A percentile compares a stretch with the other conserved stretches of the same genome.
Evolutionary conservation across 2,329 filamentous ascomycete genomes (phyloP).

Genomic region (Pseudogymnoascus pannorum): DNA sequence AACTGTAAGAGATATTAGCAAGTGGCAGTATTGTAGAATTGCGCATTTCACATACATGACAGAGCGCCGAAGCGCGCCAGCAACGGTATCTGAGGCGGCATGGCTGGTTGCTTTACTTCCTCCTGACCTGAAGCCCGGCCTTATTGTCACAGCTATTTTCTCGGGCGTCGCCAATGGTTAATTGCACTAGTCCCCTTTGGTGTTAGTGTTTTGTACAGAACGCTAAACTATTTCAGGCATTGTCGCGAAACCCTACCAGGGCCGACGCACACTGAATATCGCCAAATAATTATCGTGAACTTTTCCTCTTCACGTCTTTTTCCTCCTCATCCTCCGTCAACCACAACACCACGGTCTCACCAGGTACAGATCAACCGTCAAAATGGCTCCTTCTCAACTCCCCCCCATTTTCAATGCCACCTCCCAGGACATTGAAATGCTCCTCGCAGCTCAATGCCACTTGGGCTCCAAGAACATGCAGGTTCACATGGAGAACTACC

Average conservation of each 20-base stretch:
- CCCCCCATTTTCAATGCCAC: conserved; percentile 96
- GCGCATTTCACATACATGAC: conserved; percentile 43
- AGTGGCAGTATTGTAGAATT: background rate
- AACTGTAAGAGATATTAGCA: conserved; percentile 36
- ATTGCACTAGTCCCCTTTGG: background rate
- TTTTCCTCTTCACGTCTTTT: conserved; percentile 24
- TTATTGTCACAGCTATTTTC: conserved; percentile 8
- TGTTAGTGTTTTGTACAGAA: background rate
- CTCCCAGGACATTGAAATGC: conserved; percentile 96
- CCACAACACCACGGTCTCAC: conserved; percentile 12
- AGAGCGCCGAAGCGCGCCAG: conserved; percentile 53
- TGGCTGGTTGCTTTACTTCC: conserved; percentile 28
- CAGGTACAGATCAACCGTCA: conserved; percentile 49
- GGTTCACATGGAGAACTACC: conserved; percentile 98
- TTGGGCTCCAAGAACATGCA: conserved; percentile 98
- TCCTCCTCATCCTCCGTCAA: conserved; percentile 15
- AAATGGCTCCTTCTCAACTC: conserved; percentile 92
- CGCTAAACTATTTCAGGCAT: background rate
- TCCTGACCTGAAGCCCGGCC: conserved; percentile 5
- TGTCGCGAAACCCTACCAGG: conserved; percentile 4
- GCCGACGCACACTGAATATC: conserved; percentile 17
- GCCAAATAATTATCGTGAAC: conserved; percentile 26
- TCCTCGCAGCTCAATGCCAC: conserved; percentile 93
- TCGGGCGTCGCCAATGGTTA: conserved; percentile 2
- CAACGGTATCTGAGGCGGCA: conserved; percentile 61